Conservation (phyloP, 352 stramenopile genomes). For the Pythium folliculosum region DNA sequence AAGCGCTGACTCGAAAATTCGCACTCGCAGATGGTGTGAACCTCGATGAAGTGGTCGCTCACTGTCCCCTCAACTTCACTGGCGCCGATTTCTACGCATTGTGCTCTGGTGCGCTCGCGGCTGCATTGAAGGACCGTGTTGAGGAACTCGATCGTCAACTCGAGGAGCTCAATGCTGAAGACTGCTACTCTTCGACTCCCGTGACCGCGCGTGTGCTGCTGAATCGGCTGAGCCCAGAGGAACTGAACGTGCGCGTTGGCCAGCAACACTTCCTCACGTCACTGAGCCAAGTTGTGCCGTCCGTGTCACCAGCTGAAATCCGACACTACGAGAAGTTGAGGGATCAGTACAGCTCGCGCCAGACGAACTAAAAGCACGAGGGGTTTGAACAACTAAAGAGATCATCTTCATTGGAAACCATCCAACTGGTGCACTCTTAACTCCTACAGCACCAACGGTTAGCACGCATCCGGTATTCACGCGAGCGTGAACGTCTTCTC, state of each 20-base stretch:
- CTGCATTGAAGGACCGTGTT: conserved; percentile 81
- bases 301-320: conserved; percentile 84
- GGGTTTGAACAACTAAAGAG: neutral
- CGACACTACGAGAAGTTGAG: conserved; percentile 87
- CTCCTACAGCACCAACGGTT: neutral
- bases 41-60: conserved; percentile 57
- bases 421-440: neutral
- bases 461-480: neutral
- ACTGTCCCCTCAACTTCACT: conserved; percentile 76
- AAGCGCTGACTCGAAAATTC: conserved; percentile 84
- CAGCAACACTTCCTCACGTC: conserved; percentile 62
- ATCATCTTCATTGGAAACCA: neutral
- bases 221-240: conserved; percentile 56
- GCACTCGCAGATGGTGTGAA: conserved; percentile 57
- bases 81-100: conserved; percentile 86
- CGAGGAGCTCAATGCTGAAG: conserved; percentile 67
- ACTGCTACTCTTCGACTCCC: conserved; percentile 80
- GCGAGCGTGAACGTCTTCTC: conserved; percentile 30
- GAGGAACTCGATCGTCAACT: conserved; percentile 62
- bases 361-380: conserved; percentile 19
- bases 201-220: conserved; percentile 72
- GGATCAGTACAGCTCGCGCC: conserved; percentile 80
- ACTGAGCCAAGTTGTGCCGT: conserved; percentile 70
- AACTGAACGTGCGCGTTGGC: conserved; percentile 59
- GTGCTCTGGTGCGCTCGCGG: conserved; percentile 70